Base-by-base conservation (phyloP, 768 basidiomycete genomes). In the Pleurotus cornucopiae region DNA sequence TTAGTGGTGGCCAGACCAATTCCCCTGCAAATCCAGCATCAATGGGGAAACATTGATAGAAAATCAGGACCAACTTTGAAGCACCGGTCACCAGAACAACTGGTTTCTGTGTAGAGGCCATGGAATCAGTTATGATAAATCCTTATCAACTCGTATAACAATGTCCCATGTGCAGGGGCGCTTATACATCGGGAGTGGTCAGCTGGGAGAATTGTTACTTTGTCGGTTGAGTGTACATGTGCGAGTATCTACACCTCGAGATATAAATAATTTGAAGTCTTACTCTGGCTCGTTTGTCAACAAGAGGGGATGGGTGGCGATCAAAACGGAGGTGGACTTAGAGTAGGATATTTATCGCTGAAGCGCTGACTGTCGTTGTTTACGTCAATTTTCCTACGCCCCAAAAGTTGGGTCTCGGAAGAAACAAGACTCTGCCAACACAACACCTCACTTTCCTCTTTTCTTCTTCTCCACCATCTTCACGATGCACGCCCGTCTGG, bases 61-160 rank as follows among this genome's bases (percentile, higher is more conserved):
- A 57, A 49, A 30, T 46, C 5, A 9, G 47, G 16, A 47, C 38
- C 20, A 60, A 89, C 88, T 79, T 91, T 54, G 90, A 94, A 16
- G 90, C 94, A 54, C 95, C 94, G 56, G 94, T 91, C 61, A 96
- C 77, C 54, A 94, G 67, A 30, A 94, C 76, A 53, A 89, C 82
- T 4, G 86, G 84, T 58, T 73, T 78, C 45, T 64, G 59, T 21
- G 34, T 6, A 41, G 51, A 49, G 48, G 48, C n/a, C 51, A 53
- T 53, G 16, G 51, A 25, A 34, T 30, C 14, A 37, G 34, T n/a
- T 18, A 49, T n/a, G 30, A 34, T 34, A 11, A 34, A 34, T 34
- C 30, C 30, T 34, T 34, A 34, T 34, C 30, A 34, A 34, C 30
- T 11, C 11, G 7, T 34, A 34, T 9, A 9, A 25, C 23, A 5